Percentiles rank a stretch among this genome's conserved stretches.
Conservation (phyloP, 257 asterid genomes). For the Petunia secreta region DNA sequence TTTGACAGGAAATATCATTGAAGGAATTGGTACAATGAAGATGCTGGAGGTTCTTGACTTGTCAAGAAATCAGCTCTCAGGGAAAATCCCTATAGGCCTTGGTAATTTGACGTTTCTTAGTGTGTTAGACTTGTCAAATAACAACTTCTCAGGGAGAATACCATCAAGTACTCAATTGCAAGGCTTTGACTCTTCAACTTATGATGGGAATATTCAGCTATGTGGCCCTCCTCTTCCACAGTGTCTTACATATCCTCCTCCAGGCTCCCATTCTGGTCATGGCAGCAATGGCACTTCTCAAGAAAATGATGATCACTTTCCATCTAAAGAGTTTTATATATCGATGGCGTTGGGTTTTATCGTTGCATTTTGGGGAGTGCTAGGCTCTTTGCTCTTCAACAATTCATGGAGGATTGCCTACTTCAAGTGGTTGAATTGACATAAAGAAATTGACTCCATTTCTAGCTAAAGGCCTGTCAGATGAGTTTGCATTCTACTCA, state of each 20-base stretch:
- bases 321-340: constrained; percentile 21
- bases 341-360: constrained; percentile 34
- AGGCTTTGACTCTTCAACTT: constrained; percentile 36
- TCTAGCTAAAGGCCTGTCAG: neutral
- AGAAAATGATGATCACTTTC: constrained; percentile 23
- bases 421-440: neutral
- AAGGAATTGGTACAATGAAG: constrained; percentile 33
- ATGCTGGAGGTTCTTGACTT: constrained; percentile 30
- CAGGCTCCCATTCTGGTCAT: neutral
- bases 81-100: constrained; percentile 25
- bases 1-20: constrained; percentile 32
- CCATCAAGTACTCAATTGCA: constrained; percentile 43
- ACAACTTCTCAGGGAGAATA: constrained; percentile 39
- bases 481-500: neutral
- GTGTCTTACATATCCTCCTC: constrained; percentile 20
- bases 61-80: constrained; percentile 25
- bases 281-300: neutral
- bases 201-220: constrained; percentile 33
- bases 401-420: constrained; percentile 34
- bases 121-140: constrained; percentile 40
- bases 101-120: constrained; percentile 18
- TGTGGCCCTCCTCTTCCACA: constrained; percentile 36
- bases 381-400: constrained; percentile 30
- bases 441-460: neutral
- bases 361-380: constrained; percentile 42